Percentiles rank a stretch among this genome's conserved stretches.
Conservation (phyloP, 306 rosid species). For the Astragalus membranaceus region DNA sequence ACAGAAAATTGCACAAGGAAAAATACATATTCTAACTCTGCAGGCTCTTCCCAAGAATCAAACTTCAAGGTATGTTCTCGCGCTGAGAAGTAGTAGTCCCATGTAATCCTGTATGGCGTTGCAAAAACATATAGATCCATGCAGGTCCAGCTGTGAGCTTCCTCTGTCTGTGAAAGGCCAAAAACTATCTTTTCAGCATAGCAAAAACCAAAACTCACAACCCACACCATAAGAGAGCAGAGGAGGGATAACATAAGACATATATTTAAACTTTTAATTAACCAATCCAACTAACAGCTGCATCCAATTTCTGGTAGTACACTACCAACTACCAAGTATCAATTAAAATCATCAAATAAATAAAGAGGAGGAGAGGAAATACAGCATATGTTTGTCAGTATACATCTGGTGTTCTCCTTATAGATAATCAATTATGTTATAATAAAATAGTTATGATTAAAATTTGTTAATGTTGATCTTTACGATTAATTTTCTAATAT, state of each 20-base stretch:
- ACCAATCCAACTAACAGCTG: not conserved
- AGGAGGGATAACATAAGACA: not conserved
- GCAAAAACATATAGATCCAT: slow-evolving; percentile 98
- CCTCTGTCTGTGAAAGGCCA: slow-evolving; percentile 51
- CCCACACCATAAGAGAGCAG: not conserved
- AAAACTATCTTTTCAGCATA: not conserved
- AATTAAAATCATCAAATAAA: not conserved
- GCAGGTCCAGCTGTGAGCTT: slow-evolving; percentile 98
- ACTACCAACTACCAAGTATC: not conserved
- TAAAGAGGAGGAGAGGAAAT: not conserved
- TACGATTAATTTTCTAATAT: not conserved
- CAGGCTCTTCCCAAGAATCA: slow-evolving; percentile 91
- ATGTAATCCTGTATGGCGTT: slow-evolving; percentile 87
- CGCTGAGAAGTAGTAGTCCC: slow-evolving; percentile 95
- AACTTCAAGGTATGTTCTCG: slow-evolving; percentile 71
- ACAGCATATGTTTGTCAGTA: not conserved
- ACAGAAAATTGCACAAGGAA: not conserved
- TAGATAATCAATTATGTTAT: not conserved
- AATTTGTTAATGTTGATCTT: not conserved
- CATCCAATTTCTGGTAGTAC: not conserved
- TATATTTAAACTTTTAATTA: not conserved
- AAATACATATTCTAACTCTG: slow-evolving; percentile 94
- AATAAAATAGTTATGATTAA: not conserved
- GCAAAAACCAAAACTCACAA: not conserved
- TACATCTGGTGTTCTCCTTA: not conserved